Evolutionary conservation across 352 stramenopile genomes (phyloP).

Genomic region (Globisporangium lucens): DNA sequence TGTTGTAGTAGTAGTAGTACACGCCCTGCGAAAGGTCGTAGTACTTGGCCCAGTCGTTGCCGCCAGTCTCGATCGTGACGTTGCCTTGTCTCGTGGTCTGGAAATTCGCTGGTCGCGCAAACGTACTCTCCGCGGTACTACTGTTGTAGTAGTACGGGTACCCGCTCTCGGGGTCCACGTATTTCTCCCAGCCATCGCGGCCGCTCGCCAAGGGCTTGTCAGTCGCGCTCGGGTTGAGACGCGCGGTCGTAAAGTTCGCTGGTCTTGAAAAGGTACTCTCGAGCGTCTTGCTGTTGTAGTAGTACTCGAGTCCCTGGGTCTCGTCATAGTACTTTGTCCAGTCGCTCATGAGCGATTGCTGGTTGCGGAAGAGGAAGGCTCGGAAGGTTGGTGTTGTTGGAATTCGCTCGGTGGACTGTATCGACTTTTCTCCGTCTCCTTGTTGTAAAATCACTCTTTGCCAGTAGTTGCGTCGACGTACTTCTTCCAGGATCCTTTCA

Average conservation of each 20-base stretch:
- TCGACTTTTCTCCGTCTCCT: constrained; percentile 49
- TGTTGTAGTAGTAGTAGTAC: constrained; percentile 79
- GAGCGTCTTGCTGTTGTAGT: constrained; percentile 37
- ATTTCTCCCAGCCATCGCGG: constrained; percentile 41
- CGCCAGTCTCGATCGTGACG: constrained; percentile 7
- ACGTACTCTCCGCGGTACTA: constrained; percentile 68
- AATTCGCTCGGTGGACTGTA: constrained; percentile 43
- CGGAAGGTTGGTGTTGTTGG: not conserved
- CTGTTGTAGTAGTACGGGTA: constrained; percentile 83
- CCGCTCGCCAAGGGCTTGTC: constrained; percentile 15
- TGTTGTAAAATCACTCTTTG: constrained; percentile 74
- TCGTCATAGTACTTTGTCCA: constrained; percentile 75
- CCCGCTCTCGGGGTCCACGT: constrained; percentile 42
- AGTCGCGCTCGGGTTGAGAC: not conserved
- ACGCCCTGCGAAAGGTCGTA: constrained; percentile 44
- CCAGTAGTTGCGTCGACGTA: constrained; percentile 47
- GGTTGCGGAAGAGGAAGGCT: not conserved
- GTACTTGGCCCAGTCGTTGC: constrained; percentile 46
- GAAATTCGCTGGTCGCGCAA: constrained; percentile 23
- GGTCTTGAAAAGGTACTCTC: constrained; percentile 31
- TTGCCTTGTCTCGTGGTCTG: constrained; percentile 19
- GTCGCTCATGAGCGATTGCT: constrained; percentile 15
- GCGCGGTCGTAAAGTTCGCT: constrained; percentile 27
- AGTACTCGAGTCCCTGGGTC: constrained; percentile 59
- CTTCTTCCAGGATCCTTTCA: constrained; percentile 49